Base-by-base conservation (phyloP, 2,329 filamentous ascomycete species). In the Xylariaceae sp. region DNA sequence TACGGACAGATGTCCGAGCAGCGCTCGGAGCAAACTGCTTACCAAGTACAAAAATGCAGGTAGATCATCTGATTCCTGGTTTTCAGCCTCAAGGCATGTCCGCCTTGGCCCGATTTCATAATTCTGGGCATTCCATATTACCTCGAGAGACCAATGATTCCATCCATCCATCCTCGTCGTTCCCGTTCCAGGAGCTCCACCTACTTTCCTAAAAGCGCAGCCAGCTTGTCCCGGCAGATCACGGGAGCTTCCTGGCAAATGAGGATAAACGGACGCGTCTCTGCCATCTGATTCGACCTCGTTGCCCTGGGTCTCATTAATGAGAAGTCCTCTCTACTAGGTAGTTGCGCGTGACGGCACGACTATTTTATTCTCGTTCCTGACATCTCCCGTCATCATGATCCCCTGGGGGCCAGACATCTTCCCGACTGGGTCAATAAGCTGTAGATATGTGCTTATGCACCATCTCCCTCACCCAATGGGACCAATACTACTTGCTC, bases 171-270 rank as follows among this genome's bases (percentile, higher is more conserved):
- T 47, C 21, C 32, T n/a, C 43, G 6, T 19, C 29, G 16, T 30
- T 39, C 42, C 46, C 37, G 29, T 48, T 40, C 34, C 36, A 19
- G 30, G 32, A 45, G 55, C 49, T 39, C 47, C 56, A 51, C 54
- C 45, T 26, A 32, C 37, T 56, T 59, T 49, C 56, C 53, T 39
- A 56, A 56, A 53, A 46, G 47, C 47, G 53, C 47, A 56, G 53
- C 22, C 34, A 58, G 53, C 56, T 56, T 12, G 56, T 47, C 54
- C 56, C 26, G 18, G 57, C 21, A 29, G 54, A 34, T 41, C 55
- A 53, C 57, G 46, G 53, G 43, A 57, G 45, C 45, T 47, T 45
- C 30, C 40, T 9, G 41, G 44, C 57, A 55, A 59, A 59, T 59
- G 52, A 49, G 51, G 47, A 30, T 30, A 18, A 12, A 15, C 21